Percentiles rank a stretch among this genome's conserved stretches.
phyloP scores from a whole-genome alignment of 2,329 filamentous ascomycete species.

The Aspergillus eucalypticola region DNA sequence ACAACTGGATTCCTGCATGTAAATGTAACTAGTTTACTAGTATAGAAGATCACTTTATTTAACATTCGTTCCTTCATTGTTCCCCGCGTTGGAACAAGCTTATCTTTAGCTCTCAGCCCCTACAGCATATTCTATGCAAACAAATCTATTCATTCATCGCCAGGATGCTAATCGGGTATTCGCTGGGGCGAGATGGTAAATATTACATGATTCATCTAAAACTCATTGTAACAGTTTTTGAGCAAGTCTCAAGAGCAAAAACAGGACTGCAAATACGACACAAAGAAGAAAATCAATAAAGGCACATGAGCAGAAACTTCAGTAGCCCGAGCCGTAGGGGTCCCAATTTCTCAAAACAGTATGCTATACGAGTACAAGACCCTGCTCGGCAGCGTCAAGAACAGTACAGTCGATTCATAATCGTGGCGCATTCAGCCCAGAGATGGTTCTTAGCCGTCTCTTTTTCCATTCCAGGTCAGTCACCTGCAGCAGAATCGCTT shows the following conservation, averaged over 20 bases:
- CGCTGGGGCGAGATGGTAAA: slow-evolving; percentile 15
- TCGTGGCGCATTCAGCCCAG: slow-evolving; percentile 23
- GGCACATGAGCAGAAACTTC: neutral
- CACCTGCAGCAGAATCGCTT: neutral
- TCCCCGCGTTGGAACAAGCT: too few relatives aligned
- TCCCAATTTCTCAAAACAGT: slow-evolving; percentile 11
- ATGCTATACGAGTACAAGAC: slow-evolving; percentile 25
- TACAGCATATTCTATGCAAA: neutral
- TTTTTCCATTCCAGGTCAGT: slow-evolving; percentile 3
- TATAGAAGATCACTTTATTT: too few relatives aligned
- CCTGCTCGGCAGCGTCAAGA: slow-evolving; percentile 16
- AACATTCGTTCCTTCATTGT: too few relatives aligned
- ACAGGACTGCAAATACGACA: neutral
- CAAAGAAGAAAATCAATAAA: slow-evolving; percentile 6
- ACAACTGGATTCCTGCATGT: too few relatives aligned
- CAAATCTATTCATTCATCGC: slow-evolving; percentile 18
- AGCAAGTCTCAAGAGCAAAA: slow-evolving; percentile 4
- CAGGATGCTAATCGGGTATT: slow-evolving; percentile 24
- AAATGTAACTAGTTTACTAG: too few relatives aligned
- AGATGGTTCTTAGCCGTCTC: slow-evolving; percentile 8
- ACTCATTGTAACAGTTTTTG: slow-evolving; percentile 1
- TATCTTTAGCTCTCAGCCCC: neutral
- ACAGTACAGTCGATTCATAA: slow-evolving; percentile 25
- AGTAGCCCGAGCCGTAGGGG: slow-evolving; percentile 7
- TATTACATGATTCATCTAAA: slow-evolving; percentile 16